Evolutionary conservation across 2,329 filamentous ascomycete genomes (phyloP).

Genomic region (Colletotrichum tofieldiae): DNA sequence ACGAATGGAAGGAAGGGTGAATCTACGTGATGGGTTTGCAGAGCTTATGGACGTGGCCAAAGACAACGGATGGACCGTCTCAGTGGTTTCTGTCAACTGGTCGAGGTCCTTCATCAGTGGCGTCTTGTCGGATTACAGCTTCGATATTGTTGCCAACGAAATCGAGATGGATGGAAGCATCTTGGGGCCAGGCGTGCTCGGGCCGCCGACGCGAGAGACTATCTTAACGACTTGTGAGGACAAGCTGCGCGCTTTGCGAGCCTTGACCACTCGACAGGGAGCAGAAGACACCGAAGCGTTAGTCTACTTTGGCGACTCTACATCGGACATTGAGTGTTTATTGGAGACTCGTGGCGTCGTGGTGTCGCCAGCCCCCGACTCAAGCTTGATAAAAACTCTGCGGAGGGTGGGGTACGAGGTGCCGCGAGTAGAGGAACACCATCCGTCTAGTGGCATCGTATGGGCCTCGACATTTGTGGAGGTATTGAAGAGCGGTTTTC

Average conservation of each 20-base stretch:
- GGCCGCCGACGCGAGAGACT: constrained; percentile 46
- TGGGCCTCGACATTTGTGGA: constrained; percentile 53
- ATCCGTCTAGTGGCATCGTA: constrained; percentile 46
- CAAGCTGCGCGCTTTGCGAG: constrained; percentile 61
- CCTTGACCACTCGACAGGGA: constrained; percentile 46
- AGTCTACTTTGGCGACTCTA: constrained; percentile 73
- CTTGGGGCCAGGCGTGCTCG: constrained; percentile 55
- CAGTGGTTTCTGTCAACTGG: constrained; percentile 69
- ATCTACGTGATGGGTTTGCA: constrained; percentile 58
- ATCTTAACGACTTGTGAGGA: constrained; percentile 59
- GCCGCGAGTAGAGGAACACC: constrained; percentile 46
- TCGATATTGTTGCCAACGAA: constrained; percentile 63
- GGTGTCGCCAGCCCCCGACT: constrained; percentile 55
- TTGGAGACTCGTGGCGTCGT: constrained; percentile 62
- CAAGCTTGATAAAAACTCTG: constrained; percentile 46
- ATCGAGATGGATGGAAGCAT: constrained; percentile 57
- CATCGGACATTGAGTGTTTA: constrained; percentile 70
- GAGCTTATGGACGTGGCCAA: constrained; percentile 50
- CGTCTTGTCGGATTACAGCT: constrained; percentile 52
- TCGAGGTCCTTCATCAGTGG: constrained; percentile 64
- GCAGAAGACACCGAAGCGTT: constrained; percentile 45
- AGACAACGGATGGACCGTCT: constrained; percentile 55
- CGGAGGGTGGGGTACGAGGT: constrained; percentile 52
- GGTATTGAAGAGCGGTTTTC: constrained; percentile 32
- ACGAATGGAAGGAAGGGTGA: constrained; percentile 52